Evolutionary conservation across 768 basidiomycete species (phyloP), one percentile per base, ranked within the genome.

Genomic region (Gloeophyllum trabeum): DNA sequence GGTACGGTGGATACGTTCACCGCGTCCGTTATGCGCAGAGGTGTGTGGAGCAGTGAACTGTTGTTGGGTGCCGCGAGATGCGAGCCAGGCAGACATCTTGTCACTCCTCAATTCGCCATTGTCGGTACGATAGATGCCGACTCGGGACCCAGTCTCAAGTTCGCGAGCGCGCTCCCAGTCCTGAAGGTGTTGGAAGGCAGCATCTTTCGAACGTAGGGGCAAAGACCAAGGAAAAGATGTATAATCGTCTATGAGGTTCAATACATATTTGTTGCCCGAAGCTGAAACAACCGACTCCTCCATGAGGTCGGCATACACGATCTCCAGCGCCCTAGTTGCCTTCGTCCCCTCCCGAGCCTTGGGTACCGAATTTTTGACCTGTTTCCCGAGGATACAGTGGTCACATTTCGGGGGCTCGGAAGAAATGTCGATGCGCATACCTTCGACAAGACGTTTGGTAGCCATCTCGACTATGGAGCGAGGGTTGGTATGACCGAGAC

Each of bases 351-450:
- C 48, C 4, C 53, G 34, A 21, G 42, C 41, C 41, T 58, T 59
- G 0, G 64, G 62, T 12, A 66, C 56, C 7, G 56, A 49, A 1
- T 47, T 48, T 10, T 46, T 46, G 0, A 52, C 58, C 62, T 68
- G 63, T 48, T 68, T 67, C 4, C 65, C 63, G 32, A 58, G 53
- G 25, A 65, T 52, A 40, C 66, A 67, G 21, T 48, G 46, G 32
- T 58, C 53, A 54, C 62, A 64, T 43, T 52, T 56, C 1, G 52
- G 45, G 1, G 58, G 56, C 6, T 46, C 22, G 24, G 43, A 21
- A 24, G 52, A 46, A 18, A 54, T 44, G 40, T 50, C 42, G 14
- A 48, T 28, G 16, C 49, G 48, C 49, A 57, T 54, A 56, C 58
- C 59, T 13, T 42, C 36, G 14, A 51, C 39, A 24, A 41, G 22